phyloP scores from a whole-genome alignment of 106 monocot species.

The Acanthochlamys bracteata region DNA sequence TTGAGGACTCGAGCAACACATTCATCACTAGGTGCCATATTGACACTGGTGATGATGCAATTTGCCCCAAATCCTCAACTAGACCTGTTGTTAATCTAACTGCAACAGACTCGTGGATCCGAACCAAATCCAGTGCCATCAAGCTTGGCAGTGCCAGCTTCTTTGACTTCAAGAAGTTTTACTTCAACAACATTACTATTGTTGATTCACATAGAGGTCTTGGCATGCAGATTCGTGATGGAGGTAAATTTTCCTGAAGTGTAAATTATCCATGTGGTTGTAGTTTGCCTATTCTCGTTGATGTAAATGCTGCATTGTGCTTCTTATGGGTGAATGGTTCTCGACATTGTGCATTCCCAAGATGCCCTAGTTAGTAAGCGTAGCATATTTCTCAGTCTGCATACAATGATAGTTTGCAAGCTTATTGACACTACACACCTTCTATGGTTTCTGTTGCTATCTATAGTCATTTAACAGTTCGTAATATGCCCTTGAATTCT shows the following conservation, averaged over 20 bases:
- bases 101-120: constrained; percentile 74
- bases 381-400: too few relatives aligned
- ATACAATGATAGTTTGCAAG: too few relatives aligned
- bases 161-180: constrained; percentile 56
- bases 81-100: constrained; percentile 74
- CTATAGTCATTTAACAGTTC: too few relatives aligned
- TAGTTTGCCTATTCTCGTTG: neutral
- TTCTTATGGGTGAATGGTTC: too few relatives aligned
- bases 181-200: constrained; percentile 77
- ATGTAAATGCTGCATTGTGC: too few relatives aligned
- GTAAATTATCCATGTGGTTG: neutral
- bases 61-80: constrained; percentile 82
- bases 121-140: constrained; percentile 81
- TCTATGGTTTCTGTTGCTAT: too few relatives aligned
- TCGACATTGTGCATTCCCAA: too few relatives aligned
- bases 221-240: constrained; percentile 89
- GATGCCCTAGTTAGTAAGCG: too few relatives aligned
- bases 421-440: too few relatives aligned
- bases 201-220: constrained; percentile 88
- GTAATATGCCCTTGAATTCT: too few relatives aligned
- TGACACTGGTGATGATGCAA: constrained; percentile 94
- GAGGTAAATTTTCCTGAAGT: constrained; percentile 36
- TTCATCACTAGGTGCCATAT: constrained; percentile 71
- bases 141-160: constrained; percentile 90
- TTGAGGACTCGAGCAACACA: constrained; percentile 95